These are phyloP conservation scores for Cryptococcus amylolentus DNA, from an alignment of 1,284 basidiomycete genomes.

Conservation along the genomic window DNA sequence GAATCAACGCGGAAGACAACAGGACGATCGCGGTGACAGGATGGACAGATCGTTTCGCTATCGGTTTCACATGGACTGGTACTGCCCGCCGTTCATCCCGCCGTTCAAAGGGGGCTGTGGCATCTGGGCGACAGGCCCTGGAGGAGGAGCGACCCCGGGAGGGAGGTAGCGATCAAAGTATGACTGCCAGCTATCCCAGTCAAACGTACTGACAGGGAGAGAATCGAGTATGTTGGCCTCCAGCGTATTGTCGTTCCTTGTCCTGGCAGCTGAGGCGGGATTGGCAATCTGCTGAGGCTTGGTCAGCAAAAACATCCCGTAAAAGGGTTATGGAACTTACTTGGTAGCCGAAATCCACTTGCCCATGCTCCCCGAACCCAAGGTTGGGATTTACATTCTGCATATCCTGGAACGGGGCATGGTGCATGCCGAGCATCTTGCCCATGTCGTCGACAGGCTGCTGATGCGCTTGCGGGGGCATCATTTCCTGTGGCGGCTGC, in stretches of 20 bases:
- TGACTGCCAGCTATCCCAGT: conserved; percentile 58
- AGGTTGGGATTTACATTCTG: conserved; percentile 1
- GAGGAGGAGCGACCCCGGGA: no score
- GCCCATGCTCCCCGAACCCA: not conserved
- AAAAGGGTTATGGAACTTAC: not conserved
- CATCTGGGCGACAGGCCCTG: no score
- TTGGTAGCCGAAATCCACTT: not conserved
- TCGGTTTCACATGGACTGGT: no score
- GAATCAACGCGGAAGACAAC: no score
- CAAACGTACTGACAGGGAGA: conserved; percentile 78
- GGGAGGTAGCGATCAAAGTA: conserved; percentile 18
- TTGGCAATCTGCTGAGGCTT: not conserved
- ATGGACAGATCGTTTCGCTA: no score
- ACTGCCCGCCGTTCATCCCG: no score
- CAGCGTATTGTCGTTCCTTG: conserved; percentile 28
- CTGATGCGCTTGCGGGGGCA: not conserved
- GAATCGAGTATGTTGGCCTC: conserved; percentile 72
- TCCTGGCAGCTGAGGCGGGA: not conserved
- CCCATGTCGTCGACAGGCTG: not conserved
- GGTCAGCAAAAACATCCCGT: not conserved
- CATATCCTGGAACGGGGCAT: not conserved
- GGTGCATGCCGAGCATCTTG: not conserved
- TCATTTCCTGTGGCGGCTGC: not conserved
- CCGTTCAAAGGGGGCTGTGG: no score
- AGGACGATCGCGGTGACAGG: no score